These are phyloP conservation scores for Piper longum DNA, from an alignment of 164 flowering plant genomes.

Conservation along the genomic window DNA sequence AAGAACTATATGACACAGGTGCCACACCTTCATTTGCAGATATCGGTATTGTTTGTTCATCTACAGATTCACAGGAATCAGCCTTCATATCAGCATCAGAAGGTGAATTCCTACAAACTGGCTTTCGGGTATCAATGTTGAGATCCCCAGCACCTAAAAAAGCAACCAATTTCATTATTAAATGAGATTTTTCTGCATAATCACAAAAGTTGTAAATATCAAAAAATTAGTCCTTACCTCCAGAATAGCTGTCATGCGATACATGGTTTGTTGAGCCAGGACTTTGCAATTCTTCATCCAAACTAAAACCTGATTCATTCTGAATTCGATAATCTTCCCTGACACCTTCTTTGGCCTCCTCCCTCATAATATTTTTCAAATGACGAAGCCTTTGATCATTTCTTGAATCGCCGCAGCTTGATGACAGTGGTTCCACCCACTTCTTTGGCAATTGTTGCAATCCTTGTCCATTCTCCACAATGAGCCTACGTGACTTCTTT, in stretches of 20 bases:
- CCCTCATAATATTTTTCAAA: conserved; percentile 5
- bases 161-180: background rate
- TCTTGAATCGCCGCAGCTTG: conserved; percentile 3
- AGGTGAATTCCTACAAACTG: background rate
- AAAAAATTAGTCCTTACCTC: background rate
- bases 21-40: conserved; percentile 11
- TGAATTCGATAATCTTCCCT: background rate
- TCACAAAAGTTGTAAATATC: background rate
- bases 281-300: conserved; percentile 9
- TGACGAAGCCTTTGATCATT: background rate
- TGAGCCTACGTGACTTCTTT: conserved; percentile 16
- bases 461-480: conserved; percentile 15
- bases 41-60: conserved; percentile 12
- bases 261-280: conserved; percentile 7
- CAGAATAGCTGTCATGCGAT: conserved; percentile 6
- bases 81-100: conserved; percentile 3
- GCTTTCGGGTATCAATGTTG: background rate
- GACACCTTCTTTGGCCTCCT: conserved; percentile 7
- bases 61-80: conserved; percentile 12
- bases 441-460: conserved; percentile 9
- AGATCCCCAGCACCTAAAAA: background rate
- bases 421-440: conserved; percentile 9
- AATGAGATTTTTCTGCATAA: background rate
- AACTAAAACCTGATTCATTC: background rate
- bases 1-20: conserved; percentile 8